Evolutionary conservation across 306 rosid genomes (phyloP).

Genomic region (Vigna angularis): DNA sequence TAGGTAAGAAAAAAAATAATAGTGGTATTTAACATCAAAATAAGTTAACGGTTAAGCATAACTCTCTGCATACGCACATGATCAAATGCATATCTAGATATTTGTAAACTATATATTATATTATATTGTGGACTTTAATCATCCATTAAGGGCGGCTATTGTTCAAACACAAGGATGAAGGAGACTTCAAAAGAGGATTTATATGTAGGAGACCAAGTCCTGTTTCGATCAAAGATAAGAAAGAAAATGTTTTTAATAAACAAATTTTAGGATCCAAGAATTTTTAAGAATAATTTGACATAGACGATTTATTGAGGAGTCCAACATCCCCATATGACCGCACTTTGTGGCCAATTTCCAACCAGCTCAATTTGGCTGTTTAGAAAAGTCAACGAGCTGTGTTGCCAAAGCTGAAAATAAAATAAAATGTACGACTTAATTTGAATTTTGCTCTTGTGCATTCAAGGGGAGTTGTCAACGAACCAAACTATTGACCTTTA

Average conservation of each 20-base stretch:
- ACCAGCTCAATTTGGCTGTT: slow-evolving; percentile 39
- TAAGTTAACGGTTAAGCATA: slow-evolving; percentile 8
- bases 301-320: slow-evolving; percentile 22
- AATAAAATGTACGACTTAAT: background rate
- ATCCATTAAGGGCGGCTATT: slow-evolving; percentile 43
- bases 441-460: slow-evolving; percentile 37
- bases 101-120: slow-evolving; percentile 14
- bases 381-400: slow-evolving; percentile 48
- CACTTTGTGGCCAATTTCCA: slow-evolving; percentile 17
- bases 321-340: slow-evolving; percentile 33
- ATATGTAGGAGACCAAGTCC: slow-evolving; percentile 30
- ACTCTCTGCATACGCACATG: slow-evolving; percentile 44
- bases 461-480: slow-evolving; percentile 12
- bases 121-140: slow-evolving; percentile 34
- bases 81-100: slow-evolving; percentile 37
- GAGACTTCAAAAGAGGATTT: background rate
- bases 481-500: slow-evolving; percentile 52
- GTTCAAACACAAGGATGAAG: slow-evolving; percentile 32
- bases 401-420: slow-evolving; percentile 44
- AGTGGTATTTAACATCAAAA: slow-evolving; percentile 14
- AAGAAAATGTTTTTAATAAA: background rate
- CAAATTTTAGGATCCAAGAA: background rate
- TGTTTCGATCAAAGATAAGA: background rate
- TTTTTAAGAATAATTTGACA: background rate
- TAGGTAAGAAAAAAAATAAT: background rate